A percentile compares a stretch with the other conserved stretches of the same genome.
Evolutionary conservation across 2,329 filamentous ascomycete species (phyloP).

Genomic region (Beauveria varroae): DNA sequence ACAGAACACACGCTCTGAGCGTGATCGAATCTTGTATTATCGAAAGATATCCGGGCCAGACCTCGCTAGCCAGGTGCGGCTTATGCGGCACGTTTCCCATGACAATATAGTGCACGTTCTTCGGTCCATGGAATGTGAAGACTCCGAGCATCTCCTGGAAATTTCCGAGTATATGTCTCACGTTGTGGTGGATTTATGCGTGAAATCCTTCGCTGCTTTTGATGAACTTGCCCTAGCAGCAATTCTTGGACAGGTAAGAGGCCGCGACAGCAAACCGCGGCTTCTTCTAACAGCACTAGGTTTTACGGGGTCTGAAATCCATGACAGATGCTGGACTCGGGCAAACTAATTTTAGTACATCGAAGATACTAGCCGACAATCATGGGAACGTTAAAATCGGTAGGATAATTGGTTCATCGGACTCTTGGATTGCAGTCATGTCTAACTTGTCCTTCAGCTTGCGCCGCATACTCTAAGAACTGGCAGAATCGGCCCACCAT

Average conservation of each 20-base stretch:
- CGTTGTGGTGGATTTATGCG: not conserved
- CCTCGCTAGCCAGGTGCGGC: not conserved
- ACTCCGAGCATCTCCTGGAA: not conserved
- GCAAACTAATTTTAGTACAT: not conserved
- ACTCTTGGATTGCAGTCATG: not conserved
- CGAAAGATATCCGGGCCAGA: not conserved
- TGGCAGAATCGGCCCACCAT: not conserved
- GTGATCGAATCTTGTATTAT: not conserved
- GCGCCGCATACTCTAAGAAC: not conserved
- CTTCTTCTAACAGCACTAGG: not conserved
- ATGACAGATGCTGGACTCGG: not conserved
- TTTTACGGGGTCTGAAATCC: not conserved
- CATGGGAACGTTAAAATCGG: not conserved
- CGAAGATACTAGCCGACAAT: not conserved
- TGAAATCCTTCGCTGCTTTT: not conserved
- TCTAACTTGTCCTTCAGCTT: not conserved
- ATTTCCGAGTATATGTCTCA: not conserved
- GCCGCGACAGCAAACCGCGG: not conserved
- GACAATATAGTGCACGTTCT: not conserved
- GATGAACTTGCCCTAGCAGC: not conserved
- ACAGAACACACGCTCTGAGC: not conserved
- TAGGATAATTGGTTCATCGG: not conserved
- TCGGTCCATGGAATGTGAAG: not conserved
- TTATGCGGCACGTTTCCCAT: not conserved
- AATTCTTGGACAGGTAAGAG: not conserved